Base-by-base conservation (phyloP, 805 yeast genomes). In the Starmerella bombi region DNA sequence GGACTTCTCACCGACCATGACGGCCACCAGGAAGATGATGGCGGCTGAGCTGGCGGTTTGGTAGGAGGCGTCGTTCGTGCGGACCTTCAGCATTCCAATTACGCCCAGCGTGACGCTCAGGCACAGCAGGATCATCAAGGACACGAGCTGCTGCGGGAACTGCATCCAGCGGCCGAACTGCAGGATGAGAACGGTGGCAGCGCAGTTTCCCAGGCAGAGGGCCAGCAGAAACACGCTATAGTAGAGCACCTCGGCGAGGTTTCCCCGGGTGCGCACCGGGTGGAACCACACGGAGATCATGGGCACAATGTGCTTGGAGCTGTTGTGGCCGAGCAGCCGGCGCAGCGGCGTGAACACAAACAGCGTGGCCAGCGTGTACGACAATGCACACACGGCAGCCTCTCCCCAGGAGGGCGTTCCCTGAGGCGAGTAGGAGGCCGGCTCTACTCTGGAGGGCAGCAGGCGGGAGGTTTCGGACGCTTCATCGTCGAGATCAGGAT, bases 281-380 rank as follows among this genome's bases (percentile, higher is more conserved):
- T 82, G 91, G 63, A 83, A 82, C 58, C 83, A 83, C 2, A 82
- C 91, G 1, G 82, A 79, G 8, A 78, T 78, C 0, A 93, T 83
- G 29, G 93, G 84, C 3, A 79, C 75, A 48, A 80, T 70, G 62
- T 82, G 94, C 56, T 82, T 82, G 9, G 80, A 74, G 58, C 80
- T 86, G 20, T 80, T 67, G 27, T 60, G 56, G 0, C 93, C 93
- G 32, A 80, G 55, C 2, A 74, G 44, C 9, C 75, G 66, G 3
- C 59, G 42, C 14, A 53, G 36, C 5, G 61, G 59, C n/a, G 59
- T 50, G 56, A 77, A 80, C 15, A 82, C 91, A 1, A 77, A 81
- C 42, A 80, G 53, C 0, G 93, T 77, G 1, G 85, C 88, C 1
- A 81, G 43, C 8, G 77, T 61, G 54, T 83, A 83, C 1, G 91